Evolutionary conservation across 805 yeast genomes (phyloP).

Genomic region (Yarrowia keelungensis): DNA sequence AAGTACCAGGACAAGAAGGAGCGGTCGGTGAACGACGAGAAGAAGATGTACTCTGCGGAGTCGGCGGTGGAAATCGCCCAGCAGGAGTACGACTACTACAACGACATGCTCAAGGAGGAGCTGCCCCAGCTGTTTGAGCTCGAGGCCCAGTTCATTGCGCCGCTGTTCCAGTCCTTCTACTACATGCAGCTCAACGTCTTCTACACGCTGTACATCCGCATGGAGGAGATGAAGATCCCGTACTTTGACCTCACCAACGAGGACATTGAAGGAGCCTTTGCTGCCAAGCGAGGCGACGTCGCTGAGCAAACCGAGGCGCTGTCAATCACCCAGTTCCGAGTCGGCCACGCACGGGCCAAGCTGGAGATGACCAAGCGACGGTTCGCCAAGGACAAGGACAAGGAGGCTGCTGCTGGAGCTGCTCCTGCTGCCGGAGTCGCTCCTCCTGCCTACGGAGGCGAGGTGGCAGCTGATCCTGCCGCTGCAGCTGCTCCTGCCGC

Average conservation of each 20-base stretch:
- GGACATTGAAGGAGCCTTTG: slow-evolving; percentile 83
- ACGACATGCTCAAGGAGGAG: slow-evolving; percentile 90
- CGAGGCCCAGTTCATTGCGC: slow-evolving; percentile 91
- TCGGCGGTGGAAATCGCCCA: slow-evolving; percentile 89
- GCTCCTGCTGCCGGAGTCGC: slow-evolving; percentile 52
- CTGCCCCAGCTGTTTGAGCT: slow-evolving; percentile 85
- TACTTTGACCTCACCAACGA: slow-evolving; percentile 77
- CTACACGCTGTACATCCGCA: slow-evolving; percentile 85
- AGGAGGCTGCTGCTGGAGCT: slow-evolving; percentile 13
- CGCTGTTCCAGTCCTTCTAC: slow-evolving; percentile 91
- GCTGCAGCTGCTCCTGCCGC: slow-evolving; percentile 46
- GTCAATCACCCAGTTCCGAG: slow-evolving; percentile 87
- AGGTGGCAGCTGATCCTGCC: slow-evolving; percentile 41
- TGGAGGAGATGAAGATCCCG: slow-evolving; percentile 97
- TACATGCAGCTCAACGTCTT: slow-evolving; percentile 98
- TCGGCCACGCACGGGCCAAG: slow-evolving; percentile 85
- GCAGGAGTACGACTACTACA: slow-evolving; percentile 95
- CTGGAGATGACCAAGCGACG: slow-evolving; percentile 82
- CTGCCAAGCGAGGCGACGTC: slow-evolving; percentile 83
- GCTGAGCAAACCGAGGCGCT: slow-evolving; percentile 89
- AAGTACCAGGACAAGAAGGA: slow-evolving; percentile 85
- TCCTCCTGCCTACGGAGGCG: slow-evolving; percentile 48
- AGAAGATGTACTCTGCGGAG: slow-evolving; percentile 84
- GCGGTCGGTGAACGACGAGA: slow-evolving; percentile 86
- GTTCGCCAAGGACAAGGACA: slow-evolving; percentile 50